Base-by-base conservation (phyloP, 2,329 filamentous ascomycete genomes). In the Dothistroma septosporum region DNA sequence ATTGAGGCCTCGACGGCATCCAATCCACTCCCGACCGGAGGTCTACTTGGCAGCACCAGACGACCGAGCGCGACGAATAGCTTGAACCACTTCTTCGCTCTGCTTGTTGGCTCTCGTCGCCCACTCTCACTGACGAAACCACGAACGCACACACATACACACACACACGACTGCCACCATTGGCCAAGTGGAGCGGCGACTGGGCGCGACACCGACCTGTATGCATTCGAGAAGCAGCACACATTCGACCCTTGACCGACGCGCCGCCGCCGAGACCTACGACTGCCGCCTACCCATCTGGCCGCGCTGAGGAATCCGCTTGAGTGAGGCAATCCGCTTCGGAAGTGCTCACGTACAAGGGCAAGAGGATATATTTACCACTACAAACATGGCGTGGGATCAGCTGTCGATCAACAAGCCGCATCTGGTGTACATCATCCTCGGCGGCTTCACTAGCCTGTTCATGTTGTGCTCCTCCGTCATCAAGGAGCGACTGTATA, bases 381-480 rank as follows among this genome's bases (percentile, higher is more conserved):
- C 31, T 57, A 37, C 31, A 61, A 66, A 58, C 16, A 69, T 68
- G 65, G 61, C 55, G 32, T 69, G 66, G 65, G 52, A 55, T 33
- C 59, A 58, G 41, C 83, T 93, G 57, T 87, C 87, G 63, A 87
- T 97, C 79, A 97, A 95, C 78, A 90, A 88, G 82, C 91, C 94
- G 71, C 94, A 99, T 82, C 78, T 97, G 90, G 94, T 96, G 67
- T 99, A 99, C 78, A 91, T 97, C 78, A 97, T 99, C 78, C 82
- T 99, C 59, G 94, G 94, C 72, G 94, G 93, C 75, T 99, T 99
- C 80, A 99, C 94, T 68, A 92, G 89, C 62, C 81, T 99, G 70
- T 99, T 99, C 80, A 99, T 99, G 94, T 82, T 99, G 62, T 96
- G 92, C 77, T 99, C 94, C 62, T 91, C 95, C 58, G 87, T 97